phyloP scores from a whole-genome alignment of 139 green algal species.

The Chlorella sp. region DNA sequence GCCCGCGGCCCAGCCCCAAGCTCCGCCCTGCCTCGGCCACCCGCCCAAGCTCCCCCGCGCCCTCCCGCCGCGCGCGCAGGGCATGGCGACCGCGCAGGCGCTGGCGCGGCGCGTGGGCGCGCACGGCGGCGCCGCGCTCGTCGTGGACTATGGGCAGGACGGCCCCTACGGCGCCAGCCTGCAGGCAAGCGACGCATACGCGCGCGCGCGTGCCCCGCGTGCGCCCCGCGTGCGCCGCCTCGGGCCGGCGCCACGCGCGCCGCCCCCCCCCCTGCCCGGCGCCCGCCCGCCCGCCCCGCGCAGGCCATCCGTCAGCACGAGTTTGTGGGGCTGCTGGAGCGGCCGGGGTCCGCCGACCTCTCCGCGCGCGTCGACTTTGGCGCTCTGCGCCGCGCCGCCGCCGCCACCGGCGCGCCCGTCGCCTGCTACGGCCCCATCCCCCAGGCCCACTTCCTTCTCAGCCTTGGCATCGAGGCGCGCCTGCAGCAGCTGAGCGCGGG shows the following conservation, averaged over 20 bases:
- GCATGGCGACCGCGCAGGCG: conserved; percentile 67
- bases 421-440: conserved; percentile 69
- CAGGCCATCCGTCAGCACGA: conserved; percentile 59
- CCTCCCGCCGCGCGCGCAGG: conserved; percentile 11
- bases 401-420: background rate
- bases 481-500: conserved; percentile 48
- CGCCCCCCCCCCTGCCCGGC: background rate
- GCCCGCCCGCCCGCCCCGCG: background rate
- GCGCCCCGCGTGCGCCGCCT: too few relatives aligned
- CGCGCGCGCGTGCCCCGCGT: too few relatives aligned
- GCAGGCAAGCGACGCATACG: conserved; percentile 57
- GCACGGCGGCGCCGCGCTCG: conserved; percentile 81
- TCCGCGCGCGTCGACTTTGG: conserved; percentile 90
- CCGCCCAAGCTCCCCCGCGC: background rate
- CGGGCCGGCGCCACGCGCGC: too few relatives aligned
- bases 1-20: too few relatives aligned
- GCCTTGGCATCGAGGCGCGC: conserved; percentile 73
- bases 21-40: too few relatives aligned
- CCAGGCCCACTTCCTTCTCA: conserved; percentile 73
- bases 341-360: conserved; percentile 86
- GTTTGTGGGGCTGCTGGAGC: conserved; percentile 68
- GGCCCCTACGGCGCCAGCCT: conserved; percentile 75
- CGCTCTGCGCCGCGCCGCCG: background rate
- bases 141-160: conserved; percentile 95
- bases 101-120: conserved; percentile 72